Percentiles rank a stretch among this genome's conserved stretches.
Evolutionary conservation across 306 rosid species (phyloP).

Genomic region (Cucurbita maxima): DNA sequence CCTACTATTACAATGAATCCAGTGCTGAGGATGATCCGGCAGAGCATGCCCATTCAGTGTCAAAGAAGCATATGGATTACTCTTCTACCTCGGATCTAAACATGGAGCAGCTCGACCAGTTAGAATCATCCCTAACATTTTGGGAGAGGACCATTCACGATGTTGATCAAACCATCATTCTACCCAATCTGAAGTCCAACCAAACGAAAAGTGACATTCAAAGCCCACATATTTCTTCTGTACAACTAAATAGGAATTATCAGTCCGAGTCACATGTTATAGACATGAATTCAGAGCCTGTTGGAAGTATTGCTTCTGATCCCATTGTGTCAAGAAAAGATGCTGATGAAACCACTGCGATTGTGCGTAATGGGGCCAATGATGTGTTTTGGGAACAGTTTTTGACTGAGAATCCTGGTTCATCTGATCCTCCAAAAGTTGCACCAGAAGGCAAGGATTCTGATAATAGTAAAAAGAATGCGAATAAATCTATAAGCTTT

Average conservation of each 20-base stretch:
- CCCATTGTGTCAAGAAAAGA: conserved; percentile 21
- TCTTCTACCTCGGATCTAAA: conserved; percentile 8
- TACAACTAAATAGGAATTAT: conserved; percentile 20
- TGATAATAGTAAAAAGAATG: conserved; percentile 22
- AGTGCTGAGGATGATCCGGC: conserved; percentile 26
- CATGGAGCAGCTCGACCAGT: conserved; percentile 32
- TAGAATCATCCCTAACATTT: conserved; percentile 43
- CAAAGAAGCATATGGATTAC: conserved; percentile 17
- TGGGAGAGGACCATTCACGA: conserved; percentile 48
- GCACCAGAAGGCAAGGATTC: conserved; percentile 42
- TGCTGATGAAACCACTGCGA: conserved; percentile 10
- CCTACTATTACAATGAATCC: conserved; percentile 18
- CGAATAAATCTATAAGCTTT: conserved; percentile 33
- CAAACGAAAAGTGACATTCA: conserved; percentile 30
- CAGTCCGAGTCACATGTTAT: conserved; percentile 37
- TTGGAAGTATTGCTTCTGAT: conserved; percentile 16
- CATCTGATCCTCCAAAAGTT: conserved; percentile 36
- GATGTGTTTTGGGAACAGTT: conserved; percentile 75
- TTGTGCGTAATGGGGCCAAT: conserved; percentile 36
- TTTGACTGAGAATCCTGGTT: conserved; percentile 81
- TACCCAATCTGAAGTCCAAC: conserved; percentile 8
- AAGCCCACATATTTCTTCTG: conserved; percentile 30
- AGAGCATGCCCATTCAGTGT: conserved; percentile 19
- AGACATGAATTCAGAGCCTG: conserved; percentile 56
- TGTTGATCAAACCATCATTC: conserved; percentile 12